phyloP scores from a whole-genome alignment of 2,329 filamentous ascomycete species.

The Bipolaris cookei region DNA sequence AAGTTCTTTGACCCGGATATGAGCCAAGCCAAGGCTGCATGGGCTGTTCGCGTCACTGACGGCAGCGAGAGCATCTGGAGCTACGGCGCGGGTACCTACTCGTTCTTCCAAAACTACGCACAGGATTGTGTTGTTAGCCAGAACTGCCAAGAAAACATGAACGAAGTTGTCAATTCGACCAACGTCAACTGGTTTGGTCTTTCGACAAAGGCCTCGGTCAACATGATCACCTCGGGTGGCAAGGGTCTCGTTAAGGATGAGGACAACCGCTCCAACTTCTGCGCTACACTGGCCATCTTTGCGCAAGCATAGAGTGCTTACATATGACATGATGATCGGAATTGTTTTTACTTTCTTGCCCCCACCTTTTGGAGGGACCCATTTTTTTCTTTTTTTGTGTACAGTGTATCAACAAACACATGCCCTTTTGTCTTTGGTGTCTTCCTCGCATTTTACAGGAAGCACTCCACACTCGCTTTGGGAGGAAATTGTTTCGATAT shows the following conservation, averaged over 20 bases:
- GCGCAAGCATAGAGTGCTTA: slow-evolving; percentile 25
- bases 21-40: slow-evolving; percentile 50
- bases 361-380: slow-evolving; percentile 8
- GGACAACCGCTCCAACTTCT: slow-evolving; percentile 58
- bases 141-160: slow-evolving; percentile 61
- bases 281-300: slow-evolving; percentile 54
- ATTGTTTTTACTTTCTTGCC: slow-evolving; percentile 23
- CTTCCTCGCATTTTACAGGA: slow-evolving; percentile 11
- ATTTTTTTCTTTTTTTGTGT: slow-evolving; percentile 5
- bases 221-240: slow-evolving; percentile 55
- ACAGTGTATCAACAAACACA: slow-evolving; percentile 33
- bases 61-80: slow-evolving; percentile 50
- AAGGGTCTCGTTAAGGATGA: slow-evolving; percentile 48
- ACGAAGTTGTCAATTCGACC: slow-evolving; percentile 51
- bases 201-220: slow-evolving; percentile 57
- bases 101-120: slow-evolving; percentile 65
- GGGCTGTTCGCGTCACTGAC: slow-evolving; percentile 55
- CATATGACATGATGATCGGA: not conserved
- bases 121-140: slow-evolving; percentile 56
- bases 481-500: slow-evolving; percentile 14
- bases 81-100: slow-evolving; percentile 61
- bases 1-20: slow-evolving; percentile 55
- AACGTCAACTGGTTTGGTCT: slow-evolving; percentile 57
- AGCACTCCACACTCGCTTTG: slow-evolving; percentile 22
- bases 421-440: slow-evolving; percentile 16